Evolutionary conservation across 148 eudicot species (phyloP).

Genomic region (Chenopodium berlandieri): DNA sequence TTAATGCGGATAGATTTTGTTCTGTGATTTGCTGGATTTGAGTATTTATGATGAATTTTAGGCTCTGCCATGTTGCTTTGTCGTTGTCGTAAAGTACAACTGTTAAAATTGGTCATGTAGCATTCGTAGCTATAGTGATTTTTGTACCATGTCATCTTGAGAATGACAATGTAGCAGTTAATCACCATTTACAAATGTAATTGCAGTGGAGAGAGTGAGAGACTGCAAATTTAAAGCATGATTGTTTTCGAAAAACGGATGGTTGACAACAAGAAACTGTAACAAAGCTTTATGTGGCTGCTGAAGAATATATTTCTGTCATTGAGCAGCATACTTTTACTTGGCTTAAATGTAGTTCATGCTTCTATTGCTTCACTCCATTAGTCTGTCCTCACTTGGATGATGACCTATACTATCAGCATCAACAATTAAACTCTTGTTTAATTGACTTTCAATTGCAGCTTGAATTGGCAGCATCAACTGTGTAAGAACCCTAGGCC

Average conservation of each 20-base stretch:
- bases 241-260: neutral
- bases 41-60: neutral
- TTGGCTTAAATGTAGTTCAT: neutral
- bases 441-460: slow-evolving; percentile 32
- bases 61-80: neutral
- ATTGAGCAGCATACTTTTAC: neutral
- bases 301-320: neutral
- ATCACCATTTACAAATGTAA: neutral
- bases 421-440: neutral
- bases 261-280: neutral
- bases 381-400: slow-evolving; percentile 1
- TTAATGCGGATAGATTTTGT: neutral
- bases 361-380: neutral
- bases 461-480: slow-evolving; percentile 93
- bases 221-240: neutral
- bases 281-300: neutral
- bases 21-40: neutral
- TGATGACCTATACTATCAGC: neutral
- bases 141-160: neutral
- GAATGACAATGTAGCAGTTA: neutral
- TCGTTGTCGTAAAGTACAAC: neutral
- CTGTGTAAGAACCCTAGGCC: slow-evolving; percentile 72
- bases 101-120: neutral
- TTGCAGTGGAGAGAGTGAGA: neutral
- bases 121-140: neutral